Percentiles rank a stretch among this genome's conserved stretches.
Conservation (phyloP, 192 early-diverging fungal genomes). For the Rhizophagus clarus region DNA sequence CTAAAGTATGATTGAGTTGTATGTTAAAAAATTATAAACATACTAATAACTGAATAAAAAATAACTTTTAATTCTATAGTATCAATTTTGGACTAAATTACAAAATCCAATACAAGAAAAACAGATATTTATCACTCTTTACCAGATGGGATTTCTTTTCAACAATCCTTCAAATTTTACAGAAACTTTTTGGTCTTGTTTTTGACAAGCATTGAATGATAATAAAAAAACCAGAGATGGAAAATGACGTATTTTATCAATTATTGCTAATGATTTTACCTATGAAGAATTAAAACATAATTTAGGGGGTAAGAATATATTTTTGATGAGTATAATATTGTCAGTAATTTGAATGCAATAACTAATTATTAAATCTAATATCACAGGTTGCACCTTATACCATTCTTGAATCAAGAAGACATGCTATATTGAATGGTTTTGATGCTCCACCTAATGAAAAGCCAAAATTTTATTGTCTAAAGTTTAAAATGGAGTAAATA, state of each 20-base stretch:
- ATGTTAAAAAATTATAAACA: background rate
- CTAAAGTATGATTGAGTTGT: no score
- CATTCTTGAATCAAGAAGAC: background rate
- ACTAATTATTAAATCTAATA: no score
- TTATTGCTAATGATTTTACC: background rate
- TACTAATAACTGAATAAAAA: no score
- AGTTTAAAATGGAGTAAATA: background rate
- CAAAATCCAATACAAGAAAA: no score
- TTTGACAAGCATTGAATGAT: background rate
- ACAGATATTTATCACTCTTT: no score
- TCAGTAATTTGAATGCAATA: no score
- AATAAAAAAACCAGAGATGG: background rate
- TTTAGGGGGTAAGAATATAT: background rate
- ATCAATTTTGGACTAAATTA: background rate
- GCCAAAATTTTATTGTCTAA: background rate
- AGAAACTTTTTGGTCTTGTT: no score
- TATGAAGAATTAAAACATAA: constrained; percentile 3
- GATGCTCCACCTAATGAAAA: no score
- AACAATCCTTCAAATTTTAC: no score
- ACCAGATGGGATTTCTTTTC: no score
- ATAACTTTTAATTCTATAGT: background rate
- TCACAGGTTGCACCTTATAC: no score
- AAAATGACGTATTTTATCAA: background rate
- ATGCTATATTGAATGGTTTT: constrained; percentile 9
- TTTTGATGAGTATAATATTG: no score